phyloP scores from a whole-genome alignment of 345 rosid species.

The Anastatica hierochuntica region DNA sequence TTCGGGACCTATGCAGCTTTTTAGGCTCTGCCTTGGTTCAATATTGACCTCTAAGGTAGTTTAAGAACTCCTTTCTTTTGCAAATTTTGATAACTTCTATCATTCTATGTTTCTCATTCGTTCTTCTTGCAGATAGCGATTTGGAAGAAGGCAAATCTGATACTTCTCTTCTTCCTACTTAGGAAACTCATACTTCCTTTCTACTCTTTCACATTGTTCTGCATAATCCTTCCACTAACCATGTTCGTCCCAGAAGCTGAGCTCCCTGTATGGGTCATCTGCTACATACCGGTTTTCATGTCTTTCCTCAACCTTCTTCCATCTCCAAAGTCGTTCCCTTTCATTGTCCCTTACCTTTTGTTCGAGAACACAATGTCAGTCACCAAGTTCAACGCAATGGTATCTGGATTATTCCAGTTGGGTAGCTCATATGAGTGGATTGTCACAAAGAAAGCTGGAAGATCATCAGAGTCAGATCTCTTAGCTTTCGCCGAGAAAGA shows the following conservation, averaged over 20 bases:
- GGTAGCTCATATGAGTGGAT: constrained; percentile 86
- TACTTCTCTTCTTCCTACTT: constrained; percentile 75
- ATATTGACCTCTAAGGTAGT: constrained; percentile 66
- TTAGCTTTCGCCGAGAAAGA: constrained; percentile 50
- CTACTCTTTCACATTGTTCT: constrained; percentile 91
- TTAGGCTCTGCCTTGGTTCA: constrained; percentile 67
- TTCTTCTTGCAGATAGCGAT: constrained; percentile 41
- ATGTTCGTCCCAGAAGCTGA: constrained; percentile 91
- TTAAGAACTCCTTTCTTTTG: neutral
- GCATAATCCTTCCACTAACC: constrained; percentile 79
- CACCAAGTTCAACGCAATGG: constrained; percentile 84
- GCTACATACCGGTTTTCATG: constrained; percentile 79
- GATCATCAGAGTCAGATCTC: constrained; percentile 73
- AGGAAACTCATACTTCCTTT: constrained; percentile 85
- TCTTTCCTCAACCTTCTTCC: constrained; percentile 80
- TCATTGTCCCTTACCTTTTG: constrained; percentile 75
- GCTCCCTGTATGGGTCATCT: constrained; percentile 85
- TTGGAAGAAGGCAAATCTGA: constrained; percentile 69
- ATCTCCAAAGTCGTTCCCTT: constrained; percentile 69
- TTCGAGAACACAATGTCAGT: constrained; percentile 94
- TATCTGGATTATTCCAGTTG: constrained; percentile 62
- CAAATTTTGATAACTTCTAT: neutral
- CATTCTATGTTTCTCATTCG: too few relatives aligned
- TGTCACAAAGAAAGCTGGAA: constrained; percentile 73
- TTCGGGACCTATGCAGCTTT: constrained; percentile 95